Conservation (phyloP, 2,329 filamentous ascomycete genomes). For the Fusarium solani-melongenae region DNA sequence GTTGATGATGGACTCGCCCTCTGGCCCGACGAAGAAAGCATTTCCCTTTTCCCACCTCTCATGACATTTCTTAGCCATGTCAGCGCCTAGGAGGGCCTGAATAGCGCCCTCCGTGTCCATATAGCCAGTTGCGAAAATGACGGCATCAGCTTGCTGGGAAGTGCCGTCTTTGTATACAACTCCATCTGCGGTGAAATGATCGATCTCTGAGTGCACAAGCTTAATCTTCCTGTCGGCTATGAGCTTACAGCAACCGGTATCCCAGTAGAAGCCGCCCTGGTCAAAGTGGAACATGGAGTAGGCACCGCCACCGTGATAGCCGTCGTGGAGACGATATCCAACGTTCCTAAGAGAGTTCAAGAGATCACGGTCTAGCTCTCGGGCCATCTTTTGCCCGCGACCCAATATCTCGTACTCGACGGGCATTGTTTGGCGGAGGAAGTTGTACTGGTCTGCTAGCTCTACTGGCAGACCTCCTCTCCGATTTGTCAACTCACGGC, state of each 20-base stretch:
- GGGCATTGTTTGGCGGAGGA: background rate
- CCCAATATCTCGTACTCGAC: background rate
- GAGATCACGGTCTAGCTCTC: background rate
- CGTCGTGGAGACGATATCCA: constrained; percentile 13
- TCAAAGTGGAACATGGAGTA: constrained; percentile 23
- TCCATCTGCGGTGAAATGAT: background rate
- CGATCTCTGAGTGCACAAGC: background rate
- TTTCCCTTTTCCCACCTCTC: background rate
- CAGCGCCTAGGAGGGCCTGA: background rate
- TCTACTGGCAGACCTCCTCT: background rate
- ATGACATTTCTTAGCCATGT: background rate
- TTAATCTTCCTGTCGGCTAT: background rate
- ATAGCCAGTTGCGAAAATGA: background rate
- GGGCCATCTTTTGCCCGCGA: background rate
- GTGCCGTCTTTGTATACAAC: background rate
- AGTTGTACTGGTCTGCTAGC: background rate
- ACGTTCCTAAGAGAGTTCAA: background rate
- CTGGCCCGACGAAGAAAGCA: background rate
- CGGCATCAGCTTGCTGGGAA: background rate
- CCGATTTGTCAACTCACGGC: background rate
- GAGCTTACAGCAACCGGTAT: constrained; percentile 8
- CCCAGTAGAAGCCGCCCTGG: constrained; percentile 21
- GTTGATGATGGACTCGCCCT: background rate
- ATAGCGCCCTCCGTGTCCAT: background rate
- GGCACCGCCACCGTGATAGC: constrained; percentile 15